A percentile compares a stretch with the other conserved stretches of the same genome.
These are phyloP conservation scores for Mortierella sp. DNA, from an alignment of 371 early-diverging fungal genomes.

Conservation along the genomic window DNA sequence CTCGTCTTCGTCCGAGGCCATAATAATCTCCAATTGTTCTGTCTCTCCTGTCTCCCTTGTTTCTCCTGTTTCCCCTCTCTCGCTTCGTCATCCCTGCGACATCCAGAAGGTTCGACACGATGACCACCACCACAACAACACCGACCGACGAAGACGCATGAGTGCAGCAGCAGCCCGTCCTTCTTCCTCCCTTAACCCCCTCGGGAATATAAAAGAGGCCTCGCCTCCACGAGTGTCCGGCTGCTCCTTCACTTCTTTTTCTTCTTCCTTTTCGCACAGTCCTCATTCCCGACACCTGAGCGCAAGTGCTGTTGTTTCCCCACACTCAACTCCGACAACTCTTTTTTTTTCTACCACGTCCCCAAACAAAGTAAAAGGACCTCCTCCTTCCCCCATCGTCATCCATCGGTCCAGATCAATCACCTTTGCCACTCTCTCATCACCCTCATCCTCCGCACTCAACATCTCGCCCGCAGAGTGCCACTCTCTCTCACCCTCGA, in stretches of 20 bases:
- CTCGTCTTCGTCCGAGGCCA: constrained; percentile 7
- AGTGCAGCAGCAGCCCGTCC: constrained; percentile 12
- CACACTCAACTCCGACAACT: not conserved
- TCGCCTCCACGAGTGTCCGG: not conserved
- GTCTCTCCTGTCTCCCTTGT: constrained; percentile 6
- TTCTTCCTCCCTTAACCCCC: constrained; percentile 10
- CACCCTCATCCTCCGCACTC: constrained; percentile 34
- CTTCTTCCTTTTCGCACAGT: constrained; percentile 11
- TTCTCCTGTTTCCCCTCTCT: constrained; percentile 9
- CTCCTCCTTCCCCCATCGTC: constrained; percentile 23
- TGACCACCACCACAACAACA: not conserved
- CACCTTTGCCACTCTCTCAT: constrained; percentile 17
- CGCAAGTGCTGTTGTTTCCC: not conserved
- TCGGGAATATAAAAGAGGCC: not conserved
- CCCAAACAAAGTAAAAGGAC: too few species aligned
- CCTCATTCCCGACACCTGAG: constrained; percentile 25
- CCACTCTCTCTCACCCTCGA: constrained; percentile 40
- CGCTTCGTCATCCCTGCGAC: not conserved
- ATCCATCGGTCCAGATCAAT: constrained; percentile 42
- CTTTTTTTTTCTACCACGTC: not conserved
- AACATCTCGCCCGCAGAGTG: constrained; percentile 56
- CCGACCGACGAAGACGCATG: too few species aligned
- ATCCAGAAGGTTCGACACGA: not conserved
- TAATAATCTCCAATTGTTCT: not conserved
- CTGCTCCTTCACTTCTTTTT: not conserved